Conservation (phyloP, 768 basidiomycete species). For the Naganishia kalamii region DNA sequence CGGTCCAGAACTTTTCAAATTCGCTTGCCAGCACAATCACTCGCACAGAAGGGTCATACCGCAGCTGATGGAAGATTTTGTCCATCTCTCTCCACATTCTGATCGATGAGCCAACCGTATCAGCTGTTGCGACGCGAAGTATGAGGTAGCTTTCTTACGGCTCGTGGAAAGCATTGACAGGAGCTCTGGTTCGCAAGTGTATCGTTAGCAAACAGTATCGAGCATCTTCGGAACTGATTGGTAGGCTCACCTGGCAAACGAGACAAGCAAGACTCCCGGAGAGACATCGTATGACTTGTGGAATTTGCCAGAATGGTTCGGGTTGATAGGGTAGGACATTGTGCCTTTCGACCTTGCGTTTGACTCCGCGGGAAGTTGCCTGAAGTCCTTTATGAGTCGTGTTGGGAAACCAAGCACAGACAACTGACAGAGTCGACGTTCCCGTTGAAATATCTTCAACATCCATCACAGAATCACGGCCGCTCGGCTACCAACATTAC, state of each 20-base stretch:
- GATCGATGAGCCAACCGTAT: background rate
- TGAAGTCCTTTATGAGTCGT: too few relatives aligned
- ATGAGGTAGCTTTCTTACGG: slow-evolving; percentile 24
- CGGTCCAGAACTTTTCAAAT: slow-evolving; percentile 68
- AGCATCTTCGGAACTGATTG: background rate
- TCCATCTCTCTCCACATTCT: slow-evolving; percentile 73
- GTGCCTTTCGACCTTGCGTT: background rate
- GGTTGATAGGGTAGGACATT: slow-evolving; percentile 1
- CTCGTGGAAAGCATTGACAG: slow-evolving; percentile 45
- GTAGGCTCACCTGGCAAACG: background rate
- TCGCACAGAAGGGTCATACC: slow-evolving; percentile 56
- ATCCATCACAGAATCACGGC: background rate
- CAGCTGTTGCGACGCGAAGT: background rate
- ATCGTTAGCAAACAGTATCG: background rate
- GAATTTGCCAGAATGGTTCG: slow-evolving; percentile 9
- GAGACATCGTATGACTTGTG: slow-evolving; percentile 10
- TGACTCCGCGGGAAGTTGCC: too few relatives aligned
- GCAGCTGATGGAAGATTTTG: slow-evolving; percentile 56
- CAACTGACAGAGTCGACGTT: too few relatives aligned
- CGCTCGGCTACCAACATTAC: background rate
- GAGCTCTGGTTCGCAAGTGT: slow-evolving; percentile 29
- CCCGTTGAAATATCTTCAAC: too few relatives aligned
- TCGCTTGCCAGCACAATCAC: slow-evolving; percentile 67
- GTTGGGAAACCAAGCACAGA: too few relatives aligned
- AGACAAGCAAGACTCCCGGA: background rate